Evolutionary conservation across 176 grass and related monocot genomes (phyloP), one percentile per base, ranked within the genome.

Genomic region (Metroxylon sagu): DNA sequence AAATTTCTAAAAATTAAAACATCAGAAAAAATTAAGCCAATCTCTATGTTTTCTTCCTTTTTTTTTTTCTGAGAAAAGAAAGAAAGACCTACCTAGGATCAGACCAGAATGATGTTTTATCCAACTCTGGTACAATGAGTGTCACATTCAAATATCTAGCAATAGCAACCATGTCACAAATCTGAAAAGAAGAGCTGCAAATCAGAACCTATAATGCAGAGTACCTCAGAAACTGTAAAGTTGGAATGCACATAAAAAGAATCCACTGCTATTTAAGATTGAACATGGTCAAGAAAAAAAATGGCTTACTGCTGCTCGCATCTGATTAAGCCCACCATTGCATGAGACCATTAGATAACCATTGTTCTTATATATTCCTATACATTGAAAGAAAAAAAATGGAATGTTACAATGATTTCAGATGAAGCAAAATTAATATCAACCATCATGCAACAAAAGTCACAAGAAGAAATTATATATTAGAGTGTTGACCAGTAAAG

Each of bases 341-440:
- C 91, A 96, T 54, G 91, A 96, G 29, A 96, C 80, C 91, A 90
- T 77, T 49, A 96, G 73, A 69, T 96, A 96, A 26, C 91, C 91
- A 77, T 90, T 96, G 76, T 96, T 96, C 65, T 69, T 85, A 71
- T 96, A 96, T 39, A 88, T 87, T 88, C 91, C 91, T 90, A 76
- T 43, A 43, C 28, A 29, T 43, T 23, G 15, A 76, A 19, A 28
- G 5, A 60, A 35, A 79, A 60, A 58, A n/a, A 30, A 59, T 57
- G 49, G 23, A 59, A 50, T 3, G 28, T 51, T 25, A 53, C 27
- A 8, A 71, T 51, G 6, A 50, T 43, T 43, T 43, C 31, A 29
- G 21, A 5, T 26, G 16, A 28, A 50, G 16, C 30, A 50, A 50
- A 8, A 50, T 2, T 2, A 17, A 16, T 18, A 67, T 7, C 48